phyloP scores from a whole-genome alignment of 768 basidiomycete genomes.

The Strobilomyces dryophilus region DNA sequence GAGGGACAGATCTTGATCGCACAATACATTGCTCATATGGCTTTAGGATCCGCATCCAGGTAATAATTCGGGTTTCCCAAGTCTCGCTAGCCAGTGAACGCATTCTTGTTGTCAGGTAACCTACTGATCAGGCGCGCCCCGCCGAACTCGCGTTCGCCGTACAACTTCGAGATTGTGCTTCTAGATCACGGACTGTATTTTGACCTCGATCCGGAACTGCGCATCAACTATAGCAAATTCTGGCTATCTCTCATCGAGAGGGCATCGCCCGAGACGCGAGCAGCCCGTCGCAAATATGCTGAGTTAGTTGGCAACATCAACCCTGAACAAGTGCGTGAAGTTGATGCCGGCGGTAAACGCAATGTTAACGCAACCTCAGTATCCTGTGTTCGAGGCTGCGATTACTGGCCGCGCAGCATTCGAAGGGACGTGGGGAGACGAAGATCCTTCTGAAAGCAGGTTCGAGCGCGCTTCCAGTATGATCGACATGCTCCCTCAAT shows the following conservation, averaged over 20 bases:
- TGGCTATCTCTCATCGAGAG: constrained; percentile 87
- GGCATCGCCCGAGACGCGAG: constrained; percentile 58
- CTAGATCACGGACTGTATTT: constrained; percentile 95
- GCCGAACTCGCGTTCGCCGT: constrained; percentile 62
- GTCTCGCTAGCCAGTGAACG: constrained; percentile 1
- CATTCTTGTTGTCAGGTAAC: constrained; percentile 53
- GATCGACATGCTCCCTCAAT: constrained; percentile 70
- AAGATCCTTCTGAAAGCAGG: constrained; percentile 27
- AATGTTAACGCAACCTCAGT: constrained; percentile 43
- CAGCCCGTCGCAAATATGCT: constrained; percentile 82
- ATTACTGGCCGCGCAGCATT: constrained; percentile 81
- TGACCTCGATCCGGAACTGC: constrained; percentile 74
- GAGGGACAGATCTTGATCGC: constrained; percentile 26
- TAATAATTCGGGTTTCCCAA: constrained; percentile 33
- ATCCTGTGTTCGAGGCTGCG: constrained; percentile 92
- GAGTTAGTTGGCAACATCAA: constrained; percentile 87
- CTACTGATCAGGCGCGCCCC: constrained; percentile 81
- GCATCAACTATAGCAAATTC: constrained; percentile 81
- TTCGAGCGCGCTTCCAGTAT: constrained; percentile 69
- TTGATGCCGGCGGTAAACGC: neutral
- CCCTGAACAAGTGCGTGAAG: constrained; percentile 65
- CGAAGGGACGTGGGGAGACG: constrained; percentile 53
- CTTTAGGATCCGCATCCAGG: constrained; percentile 83
- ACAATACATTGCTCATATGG: constrained; percentile 13
- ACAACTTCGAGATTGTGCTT: constrained; percentile 94